Percentiles rank a stretch among this genome's conserved stretches.
Evolutionary conservation across 306 rosid species (phyloP).

Genomic region (Lagenaria siceraria): DNA sequence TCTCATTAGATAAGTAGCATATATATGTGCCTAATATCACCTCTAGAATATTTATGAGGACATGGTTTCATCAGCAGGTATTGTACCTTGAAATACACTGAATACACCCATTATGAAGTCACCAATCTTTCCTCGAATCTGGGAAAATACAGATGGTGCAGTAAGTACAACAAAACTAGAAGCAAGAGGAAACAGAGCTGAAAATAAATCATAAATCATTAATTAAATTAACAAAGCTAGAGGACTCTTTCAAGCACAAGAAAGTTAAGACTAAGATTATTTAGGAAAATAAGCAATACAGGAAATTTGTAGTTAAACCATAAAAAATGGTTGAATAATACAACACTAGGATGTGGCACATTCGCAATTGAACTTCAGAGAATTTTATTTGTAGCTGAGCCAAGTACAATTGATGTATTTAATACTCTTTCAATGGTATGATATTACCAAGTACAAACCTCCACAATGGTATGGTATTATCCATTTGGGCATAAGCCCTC

Average conservation of each 20-base stretch:
- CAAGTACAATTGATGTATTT: not conserved
- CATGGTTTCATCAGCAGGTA: not conserved
- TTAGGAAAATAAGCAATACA: not conserved
- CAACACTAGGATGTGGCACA: not conserved
- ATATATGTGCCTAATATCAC: not conserved
- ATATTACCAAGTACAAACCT: too few relatives aligned
- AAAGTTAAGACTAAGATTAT: not conserved
- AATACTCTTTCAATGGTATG: too few relatives aligned
- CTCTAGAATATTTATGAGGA: not conserved
- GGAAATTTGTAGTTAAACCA: not conserved
- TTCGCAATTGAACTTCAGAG: not conserved
- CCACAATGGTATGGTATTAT: too few relatives aligned
- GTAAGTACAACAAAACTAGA: slow-evolving; percentile 12
- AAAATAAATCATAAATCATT: not conserved
- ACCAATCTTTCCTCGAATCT: slow-evolving; percentile 65
- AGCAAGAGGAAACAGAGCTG: not conserved
- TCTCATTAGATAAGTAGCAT: not conserved
- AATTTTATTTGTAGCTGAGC: not conserved
- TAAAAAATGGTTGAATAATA: not conserved
- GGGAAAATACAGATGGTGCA: slow-evolving; percentile 5
- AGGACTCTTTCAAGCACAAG: not conserved
- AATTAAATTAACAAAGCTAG: not conserved
- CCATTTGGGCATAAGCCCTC: too few relatives aligned
- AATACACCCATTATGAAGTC: slow-evolving; percentile 55
- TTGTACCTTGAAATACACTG: slow-evolving; percentile 72